Evolutionary conservation across 352 stramenopile species (phyloP).

Genomic region (Globisporangium nagaii): DNA sequence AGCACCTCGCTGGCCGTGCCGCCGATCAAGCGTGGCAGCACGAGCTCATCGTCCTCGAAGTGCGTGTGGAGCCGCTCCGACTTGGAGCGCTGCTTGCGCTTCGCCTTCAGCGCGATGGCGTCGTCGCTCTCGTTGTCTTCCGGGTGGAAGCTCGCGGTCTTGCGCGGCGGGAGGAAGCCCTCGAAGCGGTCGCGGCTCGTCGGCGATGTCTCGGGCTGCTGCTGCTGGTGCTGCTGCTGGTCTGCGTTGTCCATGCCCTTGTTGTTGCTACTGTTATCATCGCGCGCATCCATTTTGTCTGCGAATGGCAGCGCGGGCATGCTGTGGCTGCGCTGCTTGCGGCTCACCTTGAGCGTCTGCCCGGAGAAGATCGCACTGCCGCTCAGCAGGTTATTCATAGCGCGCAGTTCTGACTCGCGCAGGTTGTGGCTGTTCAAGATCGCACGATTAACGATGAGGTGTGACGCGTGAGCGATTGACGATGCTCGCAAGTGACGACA

Average conservation of each 20-base stretch:
- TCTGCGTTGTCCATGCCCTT: not conserved
- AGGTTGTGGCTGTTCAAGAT: constrained; percentile 31
- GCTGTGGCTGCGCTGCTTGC: constrained; percentile 40
- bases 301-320: constrained; percentile 21
- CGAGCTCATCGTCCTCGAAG: constrained; percentile 27
- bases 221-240: not conserved
- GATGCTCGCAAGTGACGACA: not conserved
- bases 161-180: not conserved
- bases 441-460: not conserved
- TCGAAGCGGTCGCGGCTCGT: constrained; percentile 12
- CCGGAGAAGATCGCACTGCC: constrained; percentile 29
- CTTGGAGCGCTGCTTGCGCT: constrained; percentile 26
- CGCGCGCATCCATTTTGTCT: constrained; percentile 3
- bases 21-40: constrained; percentile 43
- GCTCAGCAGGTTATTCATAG: constrained; percentile 46
- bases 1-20: constrained; percentile 39
- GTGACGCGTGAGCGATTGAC: not conserved
- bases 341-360: constrained; percentile 35
- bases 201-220: constrained; percentile 12
- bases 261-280: constrained; percentile 1
- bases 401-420: constrained; percentile 39
- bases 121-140: not conserved
- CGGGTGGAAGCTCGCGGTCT: constrained; percentile 6
- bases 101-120: not conserved
- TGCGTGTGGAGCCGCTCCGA: constrained; percentile 23